Conservation (phyloP, 495 filamentous ascomycete genomes). For the Endocarpon pusillum region DNA sequence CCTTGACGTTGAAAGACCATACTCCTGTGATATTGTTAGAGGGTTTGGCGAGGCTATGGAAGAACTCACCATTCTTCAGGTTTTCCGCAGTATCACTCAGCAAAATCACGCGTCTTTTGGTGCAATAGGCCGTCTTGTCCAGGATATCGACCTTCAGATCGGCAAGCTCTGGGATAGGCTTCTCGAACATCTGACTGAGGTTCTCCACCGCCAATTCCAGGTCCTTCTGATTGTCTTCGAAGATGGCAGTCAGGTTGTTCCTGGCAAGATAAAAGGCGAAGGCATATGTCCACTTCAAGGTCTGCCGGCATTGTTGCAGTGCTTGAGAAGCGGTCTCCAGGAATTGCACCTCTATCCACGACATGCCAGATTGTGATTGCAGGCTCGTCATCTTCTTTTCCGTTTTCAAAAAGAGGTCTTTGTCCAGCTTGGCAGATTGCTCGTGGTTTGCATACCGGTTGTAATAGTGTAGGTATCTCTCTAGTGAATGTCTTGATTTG, state of each 20-base stretch:
- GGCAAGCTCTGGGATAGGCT: conserved; percentile 67
- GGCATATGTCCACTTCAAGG: conserved; percentile 96
- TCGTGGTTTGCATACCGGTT: conserved; percentile 98
- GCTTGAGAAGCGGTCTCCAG: conserved; percentile 82
- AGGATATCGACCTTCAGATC: conserved; percentile 89
- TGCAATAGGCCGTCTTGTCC: conserved; percentile 95
- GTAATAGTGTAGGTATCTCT: conserved; percentile 95
- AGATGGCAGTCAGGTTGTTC: conserved; percentile 92
- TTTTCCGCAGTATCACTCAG: conserved; percentile 84
- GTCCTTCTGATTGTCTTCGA: conserved; percentile 97
- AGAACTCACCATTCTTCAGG: conserved; percentile 59
- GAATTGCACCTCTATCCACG: conserved; percentile 98
- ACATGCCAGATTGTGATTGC: conserved; percentile 83
- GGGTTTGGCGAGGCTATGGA: background rate
- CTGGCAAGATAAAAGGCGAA: conserved; percentile 92
- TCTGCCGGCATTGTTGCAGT: conserved; percentile 89
- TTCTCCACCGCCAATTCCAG: conserved; percentile 92
- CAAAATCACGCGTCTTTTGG: conserved; percentile 74
- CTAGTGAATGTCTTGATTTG: conserved; percentile 70
- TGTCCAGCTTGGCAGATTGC: conserved; percentile 91
- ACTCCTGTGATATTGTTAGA: conserved; percentile 13
- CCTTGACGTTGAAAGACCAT: conserved; percentile 30
- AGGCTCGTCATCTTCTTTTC: conserved; percentile 98
- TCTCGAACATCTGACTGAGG: conserved; percentile 95
- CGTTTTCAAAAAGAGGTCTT: conserved; percentile 87